A percentile compares a stretch with the other conserved stretches of the same genome.
These are phyloP conservation scores for Dioscorea zingiberensis DNA, from an alignment of 106 monocot genomes.

Conservation along the genomic window DNA sequence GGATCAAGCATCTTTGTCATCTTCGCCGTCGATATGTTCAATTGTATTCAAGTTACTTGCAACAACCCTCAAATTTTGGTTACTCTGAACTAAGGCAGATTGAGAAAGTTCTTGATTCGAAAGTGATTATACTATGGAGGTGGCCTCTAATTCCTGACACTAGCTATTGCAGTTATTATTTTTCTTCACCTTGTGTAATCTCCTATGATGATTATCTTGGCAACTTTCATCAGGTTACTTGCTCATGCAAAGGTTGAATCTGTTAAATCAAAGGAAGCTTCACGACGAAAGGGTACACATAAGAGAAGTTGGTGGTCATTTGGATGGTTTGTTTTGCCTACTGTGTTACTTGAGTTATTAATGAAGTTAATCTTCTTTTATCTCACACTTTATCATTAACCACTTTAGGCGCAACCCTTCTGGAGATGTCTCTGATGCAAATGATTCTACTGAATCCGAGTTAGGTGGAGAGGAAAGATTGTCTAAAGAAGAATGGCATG, in stretches of 20 bases:
- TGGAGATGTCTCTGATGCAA: slow-evolving; percentile 33
- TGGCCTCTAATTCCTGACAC: slow-evolving; percentile 7
- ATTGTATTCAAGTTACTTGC: slow-evolving; percentile 63
- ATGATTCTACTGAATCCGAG: slow-evolving; percentile 21
- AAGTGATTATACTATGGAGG: slow-evolving; percentile 95
- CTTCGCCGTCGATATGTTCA: slow-evolving; percentile 88
- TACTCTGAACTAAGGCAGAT: slow-evolving; percentile 65
- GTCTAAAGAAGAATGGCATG: slow-evolving; percentile 92
- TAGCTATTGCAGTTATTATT: not conserved
- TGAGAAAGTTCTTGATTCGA: slow-evolving; percentile 86
- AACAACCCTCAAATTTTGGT: slow-evolving; percentile 37
- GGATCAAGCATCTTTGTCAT: slow-evolving; percentile 88
- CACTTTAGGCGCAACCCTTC: slow-evolving; percentile 26
- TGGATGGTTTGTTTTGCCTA: slow-evolving; percentile 61
- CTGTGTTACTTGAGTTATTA: not conserved
- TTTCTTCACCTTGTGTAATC: not conserved
- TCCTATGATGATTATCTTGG: not conserved
- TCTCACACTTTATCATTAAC: not conserved
- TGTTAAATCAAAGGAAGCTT: slow-evolving; percentile 74
- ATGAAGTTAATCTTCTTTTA: not conserved
- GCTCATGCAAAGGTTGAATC: slow-evolving; percentile 95
- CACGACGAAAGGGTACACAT: slow-evolving; percentile 38
- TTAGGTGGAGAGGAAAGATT: slow-evolving; percentile 56
- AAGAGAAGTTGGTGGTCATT: slow-evolving; percentile 90
- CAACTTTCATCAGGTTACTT: slow-evolving; percentile 50